phyloP scores from a whole-genome alignment of 306 rosid species.

The Acacia acuminata region DNA sequence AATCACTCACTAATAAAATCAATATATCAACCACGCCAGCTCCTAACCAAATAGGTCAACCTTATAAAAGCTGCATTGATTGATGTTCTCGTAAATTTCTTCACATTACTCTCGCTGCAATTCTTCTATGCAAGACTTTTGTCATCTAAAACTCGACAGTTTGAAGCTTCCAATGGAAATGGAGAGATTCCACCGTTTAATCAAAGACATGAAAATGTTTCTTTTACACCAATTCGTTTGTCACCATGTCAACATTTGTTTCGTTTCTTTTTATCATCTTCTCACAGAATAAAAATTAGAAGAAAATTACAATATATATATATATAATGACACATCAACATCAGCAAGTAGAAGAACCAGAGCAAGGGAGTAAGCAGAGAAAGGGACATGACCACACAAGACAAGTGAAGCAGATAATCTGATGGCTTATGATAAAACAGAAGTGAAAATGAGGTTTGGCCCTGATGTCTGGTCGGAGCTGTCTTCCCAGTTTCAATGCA shows the following conservation, averaged over 20 bases:
- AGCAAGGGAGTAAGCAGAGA: neutral
- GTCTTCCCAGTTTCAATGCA: neutral
- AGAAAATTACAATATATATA: neutral
- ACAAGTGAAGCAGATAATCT: neutral
- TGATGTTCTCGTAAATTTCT: no score
- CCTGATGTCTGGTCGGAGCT: slow-evolving; percentile 1
- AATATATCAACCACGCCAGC: no score
- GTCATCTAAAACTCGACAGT: neutral
- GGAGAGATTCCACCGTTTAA: neutral
- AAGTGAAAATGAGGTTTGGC: neutral
- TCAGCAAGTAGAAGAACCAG: neutral
- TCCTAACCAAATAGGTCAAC: no score
- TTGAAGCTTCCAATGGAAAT: neutral
- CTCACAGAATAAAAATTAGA: neutral
- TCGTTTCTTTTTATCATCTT: neutral
- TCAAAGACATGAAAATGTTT: neutral
- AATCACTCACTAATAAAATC: no score
- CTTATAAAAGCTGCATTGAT: no score
- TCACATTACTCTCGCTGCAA: neutral
- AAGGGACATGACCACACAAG: neutral
- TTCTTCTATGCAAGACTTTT: neutral
- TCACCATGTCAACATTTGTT: neutral
- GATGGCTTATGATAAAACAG: neutral
- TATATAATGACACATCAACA: neutral
- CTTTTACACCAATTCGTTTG: neutral